Base-by-base conservation (phyloP, 257 asterid genomes). In the Haberlea rhodopensis region DNA sequence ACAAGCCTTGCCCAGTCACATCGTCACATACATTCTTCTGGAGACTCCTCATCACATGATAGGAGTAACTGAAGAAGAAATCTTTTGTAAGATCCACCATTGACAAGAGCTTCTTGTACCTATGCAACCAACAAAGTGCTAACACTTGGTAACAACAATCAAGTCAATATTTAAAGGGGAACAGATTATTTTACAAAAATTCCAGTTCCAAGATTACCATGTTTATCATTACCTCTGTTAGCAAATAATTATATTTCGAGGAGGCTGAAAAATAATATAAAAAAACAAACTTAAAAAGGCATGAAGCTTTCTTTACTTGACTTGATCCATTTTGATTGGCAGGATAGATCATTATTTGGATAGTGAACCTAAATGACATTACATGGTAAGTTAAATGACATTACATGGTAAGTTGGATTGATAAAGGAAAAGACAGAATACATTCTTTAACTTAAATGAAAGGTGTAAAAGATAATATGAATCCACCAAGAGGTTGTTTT, bases 1-100 rank as follows among this genome's bases (percentile, higher is more conserved):
- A 89, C 37, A 81, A 58, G 75, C 76, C 85, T 67, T 73, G 82
- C 61, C 88, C 94, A 15, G 86, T 79, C 71, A 77, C 84, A 2
- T 52, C 66, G 62, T 80, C 83, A 77, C 79, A 75, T 84, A 82
- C 80, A 77, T 89, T 92, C 79, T 77, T 89, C 76, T 92, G 99
- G 66, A 92, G 82, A 76, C 96, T 92, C 76, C 88, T 79, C 99
- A 92, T 92, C 77, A 87, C 89, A 73, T 87, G 85, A 80, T 92
- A 89, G 84, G 99, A 92, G 84, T 92, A 89, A 74, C 97, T 89
- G 72, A 85, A 92, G 85, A 83, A 89, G 89, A 92, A 92, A 80
- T 89, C 97, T 88, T 92, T 92, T 0, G 99, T 89, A 52, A 92
- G 97, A 80, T 92, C 99, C 78, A 92, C 96, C 86, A 72, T 92